Percentiles rank a stretch among this genome's conserved stretches.
These are phyloP conservation scores for Boletus austroedulis DNA, from an alignment of 1,284 basidiomycete species.

Conservation along the genomic window DNA sequence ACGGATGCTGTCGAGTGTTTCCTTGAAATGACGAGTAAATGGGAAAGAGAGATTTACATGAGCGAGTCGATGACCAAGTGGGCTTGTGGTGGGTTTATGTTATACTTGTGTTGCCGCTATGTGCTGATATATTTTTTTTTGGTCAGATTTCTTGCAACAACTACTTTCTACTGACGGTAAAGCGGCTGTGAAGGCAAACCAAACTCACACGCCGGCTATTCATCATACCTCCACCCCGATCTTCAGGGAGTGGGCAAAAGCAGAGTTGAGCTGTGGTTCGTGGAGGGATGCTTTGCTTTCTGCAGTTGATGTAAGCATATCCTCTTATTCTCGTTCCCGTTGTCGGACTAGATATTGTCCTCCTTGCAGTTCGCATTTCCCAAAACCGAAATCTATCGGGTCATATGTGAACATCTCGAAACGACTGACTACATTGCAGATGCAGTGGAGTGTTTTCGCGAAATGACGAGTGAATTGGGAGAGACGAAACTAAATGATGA, in stretches of 20 bases:
- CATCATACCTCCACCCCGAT: not conserved
- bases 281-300: not conserved
- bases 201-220: not conserved
- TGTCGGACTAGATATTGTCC: not conserved
- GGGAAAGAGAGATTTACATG: not conserved
- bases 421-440: not conserved
- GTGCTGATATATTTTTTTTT: not conserved
- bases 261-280: rapidly evolving
- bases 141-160: not conserved
- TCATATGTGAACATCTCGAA: not conserved
- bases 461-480: too few relatives aligned
- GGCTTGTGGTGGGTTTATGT: not conserved
- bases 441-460: too few relatives aligned
- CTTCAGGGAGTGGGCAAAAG: not conserved
- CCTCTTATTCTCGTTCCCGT: too few relatives aligned
- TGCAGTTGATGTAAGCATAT: not conserved
- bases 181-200: too few relatives aligned
- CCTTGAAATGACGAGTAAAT: not conserved
- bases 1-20: not conserved
- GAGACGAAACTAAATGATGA: too few relatives aligned
- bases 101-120: not conserved
- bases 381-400: not conserved
- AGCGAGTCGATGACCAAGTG: not conserved
- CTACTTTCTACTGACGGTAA: not conserved
- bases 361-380: not conserved